These are phyloP conservation scores for Penicillium sp. DNA, from an alignment of 2,329 filamentous ascomycete genomes.

Conservation along the genomic window DNA sequence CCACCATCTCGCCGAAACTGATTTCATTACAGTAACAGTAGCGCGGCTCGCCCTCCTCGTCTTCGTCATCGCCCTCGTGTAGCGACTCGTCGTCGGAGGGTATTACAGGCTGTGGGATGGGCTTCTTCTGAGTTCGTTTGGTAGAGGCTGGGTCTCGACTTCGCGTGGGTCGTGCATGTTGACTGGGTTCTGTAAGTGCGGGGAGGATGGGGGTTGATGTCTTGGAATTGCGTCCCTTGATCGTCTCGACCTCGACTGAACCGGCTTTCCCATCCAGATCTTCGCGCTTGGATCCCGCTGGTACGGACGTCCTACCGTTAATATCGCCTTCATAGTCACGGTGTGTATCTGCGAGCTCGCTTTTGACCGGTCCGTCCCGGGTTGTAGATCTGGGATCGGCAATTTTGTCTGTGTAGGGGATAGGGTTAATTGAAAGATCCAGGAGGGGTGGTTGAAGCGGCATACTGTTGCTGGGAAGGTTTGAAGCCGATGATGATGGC, in stretches of 20 bases:
- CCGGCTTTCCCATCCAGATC: constrained; percentile 35
- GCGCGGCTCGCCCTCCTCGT: constrained; percentile 66
- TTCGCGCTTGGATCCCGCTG: constrained; percentile 34
- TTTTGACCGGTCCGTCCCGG: constrained; percentile 45
- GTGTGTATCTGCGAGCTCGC: constrained; percentile 30
- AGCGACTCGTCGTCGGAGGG: constrained; percentile 43
- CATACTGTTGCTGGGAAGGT: constrained; percentile 56
- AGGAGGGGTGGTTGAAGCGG: constrained; percentile 31
- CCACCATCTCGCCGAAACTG: constrained; percentile 82
- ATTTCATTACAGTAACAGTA: constrained; percentile 80
- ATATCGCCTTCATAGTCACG: constrained; percentile 31
- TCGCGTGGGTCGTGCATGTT: constrained; percentile 36
- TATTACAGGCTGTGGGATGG: constrained; percentile 26
- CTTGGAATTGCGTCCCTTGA: constrained; percentile 41
- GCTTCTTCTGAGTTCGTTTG: constrained; percentile 39
- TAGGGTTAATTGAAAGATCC: constrained; percentile 21
- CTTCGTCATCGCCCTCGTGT: constrained; percentile 57
- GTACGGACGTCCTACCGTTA: constrained; percentile 13
- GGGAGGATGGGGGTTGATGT: constrained; percentile 41
- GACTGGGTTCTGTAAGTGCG: constrained; percentile 34
- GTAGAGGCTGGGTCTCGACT: constrained; percentile 32
- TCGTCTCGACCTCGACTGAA: constrained; percentile 33
- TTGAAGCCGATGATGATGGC: constrained; percentile 60
- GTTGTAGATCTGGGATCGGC: constrained; percentile 54
- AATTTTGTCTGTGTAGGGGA: constrained; percentile 30